Percentiles rank a stretch among this genome's conserved stretches.
Evolutionary conservation across 169 alveolate species (phyloP).

Genomic region (Eimeria acervulina): DNA sequence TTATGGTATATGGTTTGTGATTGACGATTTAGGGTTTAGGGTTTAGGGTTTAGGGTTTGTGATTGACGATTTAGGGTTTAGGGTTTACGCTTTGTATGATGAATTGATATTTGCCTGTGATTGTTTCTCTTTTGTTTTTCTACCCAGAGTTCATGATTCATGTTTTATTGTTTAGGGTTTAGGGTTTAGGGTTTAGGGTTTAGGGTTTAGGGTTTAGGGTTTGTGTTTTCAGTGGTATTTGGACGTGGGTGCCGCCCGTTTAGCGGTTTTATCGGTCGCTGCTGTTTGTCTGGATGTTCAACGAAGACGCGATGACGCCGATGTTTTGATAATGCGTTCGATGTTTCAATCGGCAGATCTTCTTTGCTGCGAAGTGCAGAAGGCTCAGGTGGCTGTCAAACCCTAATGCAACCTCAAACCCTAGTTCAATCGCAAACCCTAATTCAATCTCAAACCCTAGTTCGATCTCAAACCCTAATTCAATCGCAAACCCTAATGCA

Average conservation of each 20-base stretch:
- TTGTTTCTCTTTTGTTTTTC: not conserved
- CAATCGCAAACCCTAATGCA: no score
- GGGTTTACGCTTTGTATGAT: not conserved
- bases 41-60: not conserved
- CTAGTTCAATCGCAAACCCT: not conserved
- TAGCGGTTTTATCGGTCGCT: no score
- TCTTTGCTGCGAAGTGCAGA: constrained; percentile 82
- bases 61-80: not conserved
- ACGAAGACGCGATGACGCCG: constrained; percentile 73
- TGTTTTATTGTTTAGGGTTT: not conserved
- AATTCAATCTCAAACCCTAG: no score
- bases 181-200: not conserved
- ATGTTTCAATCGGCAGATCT: constrained; percentile 52
- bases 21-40: not conserved
- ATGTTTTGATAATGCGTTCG: constrained; percentile 61
- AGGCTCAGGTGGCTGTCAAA: constrained; percentile 34
- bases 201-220: constrained; percentile 32
- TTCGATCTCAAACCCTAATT: no score
- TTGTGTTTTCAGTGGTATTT: not conserved
- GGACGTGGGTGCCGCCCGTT: constrained; percentile 11
- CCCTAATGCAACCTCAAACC: no score
- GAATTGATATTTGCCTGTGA: no score
- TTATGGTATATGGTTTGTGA: no score
- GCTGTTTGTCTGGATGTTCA: constrained; percentile 74
- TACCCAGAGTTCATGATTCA: not conserved